phyloP scores from a whole-genome alignment of 805 yeast genomes.

The Ogataea trehalophila region DNA sequence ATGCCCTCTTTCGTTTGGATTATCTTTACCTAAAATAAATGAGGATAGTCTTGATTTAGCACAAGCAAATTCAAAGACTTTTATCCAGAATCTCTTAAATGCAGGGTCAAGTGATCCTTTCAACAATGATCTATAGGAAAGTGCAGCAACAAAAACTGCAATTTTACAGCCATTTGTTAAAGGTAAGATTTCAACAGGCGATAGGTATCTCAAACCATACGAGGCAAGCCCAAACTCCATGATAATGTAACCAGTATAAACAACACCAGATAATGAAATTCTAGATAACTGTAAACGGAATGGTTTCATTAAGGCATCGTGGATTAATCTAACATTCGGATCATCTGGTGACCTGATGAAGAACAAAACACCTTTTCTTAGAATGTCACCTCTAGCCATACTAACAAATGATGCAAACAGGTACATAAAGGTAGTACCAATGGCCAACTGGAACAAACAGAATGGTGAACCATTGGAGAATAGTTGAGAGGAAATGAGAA shows the following conservation, averaged over 20 bases:
- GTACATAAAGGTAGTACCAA: constrained; percentile 79
- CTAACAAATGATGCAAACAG: constrained; percentile 82
- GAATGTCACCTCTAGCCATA: constrained; percentile 64
- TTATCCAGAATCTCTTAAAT: constrained; percentile 43
- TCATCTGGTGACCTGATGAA: constrained; percentile 94
- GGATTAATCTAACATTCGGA: constrained; percentile 79
- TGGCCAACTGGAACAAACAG: constrained; percentile 43
- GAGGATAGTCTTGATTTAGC: constrained; percentile 67
- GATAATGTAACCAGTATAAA: constrained; percentile 68
- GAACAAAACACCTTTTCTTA: constrained; percentile 85
- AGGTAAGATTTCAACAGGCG: constrained; percentile 30
- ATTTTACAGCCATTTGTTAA: not conserved
- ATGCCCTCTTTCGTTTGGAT: constrained; percentile 66
- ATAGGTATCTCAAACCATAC: constrained; percentile 38
- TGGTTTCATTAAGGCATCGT: constrained; percentile 81
- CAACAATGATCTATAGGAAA: constrained; percentile 6
- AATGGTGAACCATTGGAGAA: constrained; percentile 1
- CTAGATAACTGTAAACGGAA: constrained; percentile 67
- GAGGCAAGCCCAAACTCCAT: constrained; percentile 70
- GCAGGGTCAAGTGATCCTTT: constrained; percentile 24
- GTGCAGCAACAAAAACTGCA: not conserved
- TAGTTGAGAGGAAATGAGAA: constrained; percentile 2
- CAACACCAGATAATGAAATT: constrained; percentile 64
- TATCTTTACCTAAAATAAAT: constrained; percentile 63
- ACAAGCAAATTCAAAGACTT: constrained; percentile 51